Evolutionary conservation across 1,139 yeast genomes (phyloP), one percentile per base, ranked within the genome.

Genomic region (Saccharomycopsis hybrid): DNA sequence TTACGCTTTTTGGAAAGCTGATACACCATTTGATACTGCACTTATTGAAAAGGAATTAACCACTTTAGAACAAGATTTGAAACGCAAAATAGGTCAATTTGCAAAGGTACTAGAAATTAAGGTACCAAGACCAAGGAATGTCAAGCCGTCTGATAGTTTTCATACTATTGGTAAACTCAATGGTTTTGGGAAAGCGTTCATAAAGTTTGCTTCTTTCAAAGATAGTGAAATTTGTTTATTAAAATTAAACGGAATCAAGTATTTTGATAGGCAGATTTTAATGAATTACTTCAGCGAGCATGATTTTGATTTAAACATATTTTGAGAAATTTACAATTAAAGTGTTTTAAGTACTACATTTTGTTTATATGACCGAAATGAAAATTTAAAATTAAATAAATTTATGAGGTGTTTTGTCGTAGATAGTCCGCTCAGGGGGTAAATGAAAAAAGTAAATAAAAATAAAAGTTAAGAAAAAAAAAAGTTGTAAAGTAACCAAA

Each of bases 151-250:
- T 3, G 85, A 82, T 56, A 78, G 82, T 32, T 61, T 68, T 41
- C 38, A 44, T 27, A 11, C 33, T 24, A 44, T 70, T 1, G 59
- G 62, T 8, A 63, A 65, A 1, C 13, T 50, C 5, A 38, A 41
- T 28, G 88, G 87, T 2, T 75, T 83, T 40, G 96, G 96, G 0
- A 82, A 78, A 57, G 73, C 86, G 0, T 88, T 73, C 62, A 77
- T 86, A 39, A 81, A 83, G 63, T 88, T 83, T 64, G 73, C 70
- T 2, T 69, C 71, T 18, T 67, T 70, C 3, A 74, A 73, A 2
- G 66, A 68, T 5, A 85, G 95, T 2, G 64, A 70, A 30, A 65
- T 67, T 27, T 94, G 94, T 1, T 71, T 82, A 47, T 63, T 73
- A 60, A 76, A 73, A n/a, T 60, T 87, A 28, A 79, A 86, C 3